phyloP scores from a whole-genome alignment of 352 stramenopile genomes.

The Pythium sp. region DNA sequence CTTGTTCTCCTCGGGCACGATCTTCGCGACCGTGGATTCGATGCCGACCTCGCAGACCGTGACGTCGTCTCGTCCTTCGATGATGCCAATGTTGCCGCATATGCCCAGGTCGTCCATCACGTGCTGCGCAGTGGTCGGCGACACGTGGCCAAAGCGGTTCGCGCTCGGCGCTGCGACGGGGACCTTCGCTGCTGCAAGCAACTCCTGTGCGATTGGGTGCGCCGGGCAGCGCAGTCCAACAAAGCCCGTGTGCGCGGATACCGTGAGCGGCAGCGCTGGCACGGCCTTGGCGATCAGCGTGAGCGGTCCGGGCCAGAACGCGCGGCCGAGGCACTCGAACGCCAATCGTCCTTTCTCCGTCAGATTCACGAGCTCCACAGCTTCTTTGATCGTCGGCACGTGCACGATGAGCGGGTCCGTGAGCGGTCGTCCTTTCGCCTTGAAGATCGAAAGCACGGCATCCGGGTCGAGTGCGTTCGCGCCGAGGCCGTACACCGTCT shows the following conservation, averaged over 20 bases:
- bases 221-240: constrained; percentile 95
- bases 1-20: constrained; percentile 75
- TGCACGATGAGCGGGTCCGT: constrained; percentile 99
- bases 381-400: constrained; percentile 85
- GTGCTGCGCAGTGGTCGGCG: constrained; percentile 93
- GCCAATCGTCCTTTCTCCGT: constrained; percentile 47
- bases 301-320: constrained; percentile 97
- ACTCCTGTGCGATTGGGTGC: constrained; percentile 88
- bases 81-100: constrained; percentile 87
- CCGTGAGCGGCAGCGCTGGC: constrained; percentile 66
- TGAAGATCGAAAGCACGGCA: constrained; percentile 96
- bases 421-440: constrained; percentile 92
- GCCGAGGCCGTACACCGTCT: constrained; percentile 99
- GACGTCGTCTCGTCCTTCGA: constrained; percentile 52
- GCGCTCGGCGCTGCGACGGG: constrained; percentile 97
- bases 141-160: constrained; percentile 99
- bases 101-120: constrained; percentile 96
- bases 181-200: constrained; percentile 89
- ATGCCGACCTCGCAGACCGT: constrained; percentile 89
- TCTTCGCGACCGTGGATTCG: constrained; percentile 93
- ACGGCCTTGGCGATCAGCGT: constrained; percentile 95
- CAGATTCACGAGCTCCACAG: constrained; percentile 88
- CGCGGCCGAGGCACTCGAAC: constrained; percentile 82
- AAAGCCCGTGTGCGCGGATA: constrained; percentile 95
- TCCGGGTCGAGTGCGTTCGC: constrained; percentile 94